Base-by-base conservation (phyloP, 1,284 basidiomycete genomes). In the Mycosarcoma maydis region DNA sequence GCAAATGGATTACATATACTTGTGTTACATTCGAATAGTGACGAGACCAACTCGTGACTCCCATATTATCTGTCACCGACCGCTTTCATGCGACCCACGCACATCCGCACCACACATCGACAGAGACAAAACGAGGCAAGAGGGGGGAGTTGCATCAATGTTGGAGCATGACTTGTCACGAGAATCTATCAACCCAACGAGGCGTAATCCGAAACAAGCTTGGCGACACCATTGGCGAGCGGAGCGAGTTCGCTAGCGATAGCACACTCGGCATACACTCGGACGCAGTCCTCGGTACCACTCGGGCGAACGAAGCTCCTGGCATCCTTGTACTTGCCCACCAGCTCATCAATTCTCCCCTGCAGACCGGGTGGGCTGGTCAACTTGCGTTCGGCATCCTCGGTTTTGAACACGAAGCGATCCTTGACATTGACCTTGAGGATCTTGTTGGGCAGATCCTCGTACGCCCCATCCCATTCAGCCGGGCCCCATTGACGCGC, bases 201-300 rank as follows among this genome's bases (percentile, higher is more conserved):
- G 23, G 56, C 67, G 34, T 57, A 64, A 36, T 71, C 68, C 14
- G 48, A 43, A 3, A 81, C 79, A 13, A 80, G 64, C 50, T 71
- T 73, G 14, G 67, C 72, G 1, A 80, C 76, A 9, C 62, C 64
- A 29, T 72, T 70, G 13, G 73, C 78, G 10, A 81, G 54, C 20
- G 55, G 60, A 29, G 95, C 92, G 16, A 91, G 90, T 69, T 91
- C 89, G 14, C 87, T 83, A 52, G 87, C 87, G 37, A 88, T 85
- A 34, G 85, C 86, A 2, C 95, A 94, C 83, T 99, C 96, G 1
- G 95, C 96, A 80, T 98, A 99, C 8, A 99, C 94, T 64, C 96
- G 87, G 11, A 99, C 96, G 39, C 96, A 95, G 80, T 98, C 94
- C 82, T 99, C 96, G 17, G 96, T 99, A 11, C 96, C 96, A 83